A percentile compares a stretch with the other conserved stretches of the same genome.
phyloP scores from a whole-genome alignment of 164 flowering plant species.

The Hamamelis virginiana region DNA sequence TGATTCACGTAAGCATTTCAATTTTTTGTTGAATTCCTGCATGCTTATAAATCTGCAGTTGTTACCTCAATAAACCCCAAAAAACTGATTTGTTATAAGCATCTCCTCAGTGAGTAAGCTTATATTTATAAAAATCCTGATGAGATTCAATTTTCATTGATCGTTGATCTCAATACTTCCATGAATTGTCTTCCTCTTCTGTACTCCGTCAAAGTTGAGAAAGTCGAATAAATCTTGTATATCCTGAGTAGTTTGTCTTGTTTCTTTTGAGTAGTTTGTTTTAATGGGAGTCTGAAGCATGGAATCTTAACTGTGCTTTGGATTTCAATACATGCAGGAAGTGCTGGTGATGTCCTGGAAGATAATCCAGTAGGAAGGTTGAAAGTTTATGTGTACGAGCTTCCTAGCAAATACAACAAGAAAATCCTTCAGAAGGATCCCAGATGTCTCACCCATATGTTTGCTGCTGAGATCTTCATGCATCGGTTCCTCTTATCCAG shows the following conservation, averaged over 20 bases:
- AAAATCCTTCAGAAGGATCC: conserved; percentile 86
- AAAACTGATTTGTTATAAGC: too few species aligned
- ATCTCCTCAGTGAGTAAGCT: too few species aligned
- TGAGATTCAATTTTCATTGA: too few species aligned
- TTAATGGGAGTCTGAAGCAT: neutral
- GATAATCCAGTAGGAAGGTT: conserved; percentile 95
- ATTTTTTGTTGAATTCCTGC: too few species aligned
- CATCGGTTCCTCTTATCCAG: conserved; percentile 88
- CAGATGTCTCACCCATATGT: conserved; percentile 94
- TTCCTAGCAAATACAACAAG: conserved; percentile 95
- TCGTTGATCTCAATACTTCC: too few species aligned
- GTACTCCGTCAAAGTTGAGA: too few species aligned
- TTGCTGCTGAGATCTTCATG: conserved; percentile 97
- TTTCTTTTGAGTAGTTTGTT: neutral
- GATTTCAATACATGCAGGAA: conserved; percentile 47
- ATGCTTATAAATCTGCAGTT: too few species aligned
- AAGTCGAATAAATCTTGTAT: neutral
- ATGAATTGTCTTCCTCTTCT: too few species aligned
- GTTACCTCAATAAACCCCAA: too few species aligned
- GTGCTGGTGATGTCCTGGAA: conserved; percentile 99
- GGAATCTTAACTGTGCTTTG: conserved; percentile 4
- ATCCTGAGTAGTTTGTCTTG: neutral
- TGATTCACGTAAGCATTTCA: too few species aligned
- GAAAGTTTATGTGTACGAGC: conserved; percentile 95
- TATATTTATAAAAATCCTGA: too few species aligned